Base-by-base conservation (phyloP, 78 protist genomes). In the Tieghemostelium lacteum region DNA sequence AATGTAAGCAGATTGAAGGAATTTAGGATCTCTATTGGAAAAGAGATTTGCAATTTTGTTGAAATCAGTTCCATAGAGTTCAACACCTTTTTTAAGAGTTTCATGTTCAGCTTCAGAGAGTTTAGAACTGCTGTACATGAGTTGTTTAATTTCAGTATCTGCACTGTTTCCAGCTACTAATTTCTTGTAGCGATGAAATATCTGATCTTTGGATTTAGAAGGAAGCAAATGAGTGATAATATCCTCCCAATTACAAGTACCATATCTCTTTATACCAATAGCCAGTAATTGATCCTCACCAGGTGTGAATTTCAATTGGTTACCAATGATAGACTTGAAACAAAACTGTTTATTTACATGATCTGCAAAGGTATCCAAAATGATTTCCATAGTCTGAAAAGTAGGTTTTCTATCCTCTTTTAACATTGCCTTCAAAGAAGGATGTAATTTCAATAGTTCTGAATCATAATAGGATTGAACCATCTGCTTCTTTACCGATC, bases 101-200 rank as follows among this genome's bases (percentile, higher is more conserved):
- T 58, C 71, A 45, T 69, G 71, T 20, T 83, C 77, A 17, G 66
- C 54, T 28, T 55, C 37, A 5, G 71, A 63, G 6, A 83, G 26
- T 36, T 39, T 83, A 10, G 45, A 33, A 16, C 29, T 62, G 2
- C 40, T 19, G n/a, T n/a, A n/a, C 2, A 36, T 24, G 17, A 26
- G 39, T 3, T 83, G 72, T 45, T 83, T 83, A 1, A 83, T 4
- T 12, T 36, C 45, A 58, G 66, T 78, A 26, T 65, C 33, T 16
- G 77, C 55, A 26, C 62, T 29, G 3, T 24, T 28, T 5, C 49
- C 8, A 20, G 73, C 1, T 16, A 22, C 29, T 37, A 26, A 34
- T 22, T 83, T 83, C 20, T 83, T 83, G n/a, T 69, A 83, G 10
- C 89, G 49, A 83, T 83, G 89, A 45, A 69, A 69, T 17, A 83